Conservation (phyloP, 108 stramenopile genomes). For the Aurantiochytrium sp. region DNA sequence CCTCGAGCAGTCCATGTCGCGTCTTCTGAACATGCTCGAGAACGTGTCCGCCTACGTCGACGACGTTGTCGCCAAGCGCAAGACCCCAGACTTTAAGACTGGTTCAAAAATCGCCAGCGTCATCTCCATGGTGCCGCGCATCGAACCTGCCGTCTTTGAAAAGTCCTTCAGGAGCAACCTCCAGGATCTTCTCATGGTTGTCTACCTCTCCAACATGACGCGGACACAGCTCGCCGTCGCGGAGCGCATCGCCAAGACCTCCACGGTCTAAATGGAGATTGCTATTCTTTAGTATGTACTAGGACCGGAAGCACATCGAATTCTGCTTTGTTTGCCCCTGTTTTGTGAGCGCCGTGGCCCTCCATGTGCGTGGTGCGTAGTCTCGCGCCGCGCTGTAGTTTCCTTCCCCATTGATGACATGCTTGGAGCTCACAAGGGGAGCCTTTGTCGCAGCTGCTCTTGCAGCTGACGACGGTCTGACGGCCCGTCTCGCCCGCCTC, state of each 20-base stretch:
- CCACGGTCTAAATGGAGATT: not conserved
- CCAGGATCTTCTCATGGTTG: slow-evolving; percentile 95
- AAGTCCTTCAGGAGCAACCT: slow-evolving; percentile 79
- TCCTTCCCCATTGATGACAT: too few relatives aligned
- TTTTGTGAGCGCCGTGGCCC: not conserved
- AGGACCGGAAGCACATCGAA: not conserved
- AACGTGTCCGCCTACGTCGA: slow-evolving; percentile 75
- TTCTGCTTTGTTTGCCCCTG: not conserved
- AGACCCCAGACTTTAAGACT: slow-evolving; percentile 58
- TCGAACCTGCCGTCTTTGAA: slow-evolving; percentile 81
- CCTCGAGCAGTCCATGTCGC: slow-evolving; percentile 51
- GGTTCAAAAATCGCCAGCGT: slow-evolving; percentile 74
- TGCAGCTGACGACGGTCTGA: too few relatives aligned
- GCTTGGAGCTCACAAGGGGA: too few relatives aligned
- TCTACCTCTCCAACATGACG: slow-evolving; percentile 85
- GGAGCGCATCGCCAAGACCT: slow-evolving; percentile 68
- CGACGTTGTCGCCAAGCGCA: slow-evolving; percentile 70
- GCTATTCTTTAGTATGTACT: not conserved
- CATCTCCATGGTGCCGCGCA: slow-evolving; percentile 75
- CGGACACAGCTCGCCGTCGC: slow-evolving; percentile 84
- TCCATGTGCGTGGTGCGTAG: too few relatives aligned
- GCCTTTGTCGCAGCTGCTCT: too few relatives aligned
- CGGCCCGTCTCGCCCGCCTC: too few relatives aligned
- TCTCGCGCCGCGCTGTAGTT: too few relatives aligned
- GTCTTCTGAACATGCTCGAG: slow-evolving; percentile 73